These are phyloP conservation scores for Oryza glumipatula DNA, from an alignment of 176 grass and related monocot species.

Conservation along the genomic window DNA sequence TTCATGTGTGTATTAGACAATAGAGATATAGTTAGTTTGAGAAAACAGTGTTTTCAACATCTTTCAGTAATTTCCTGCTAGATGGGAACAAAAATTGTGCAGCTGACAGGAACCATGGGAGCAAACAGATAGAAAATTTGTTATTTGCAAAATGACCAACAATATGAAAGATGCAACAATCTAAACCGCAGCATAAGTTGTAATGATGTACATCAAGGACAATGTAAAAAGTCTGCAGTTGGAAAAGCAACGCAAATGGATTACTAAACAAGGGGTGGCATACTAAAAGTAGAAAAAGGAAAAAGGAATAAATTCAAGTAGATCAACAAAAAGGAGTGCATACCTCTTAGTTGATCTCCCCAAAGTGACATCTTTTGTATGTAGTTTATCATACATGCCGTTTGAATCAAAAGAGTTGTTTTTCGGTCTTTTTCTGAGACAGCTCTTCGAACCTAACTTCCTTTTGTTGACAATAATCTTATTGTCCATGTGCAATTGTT, in stretches of 20 bases:
- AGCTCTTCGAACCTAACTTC: slow-evolving; percentile 17
- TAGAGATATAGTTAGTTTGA: slow-evolving; percentile 16
- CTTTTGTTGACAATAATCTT: background rate
- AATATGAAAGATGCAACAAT: slow-evolving; percentile 5
- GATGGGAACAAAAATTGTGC: background rate
- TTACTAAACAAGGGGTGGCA: slow-evolving; percentile 6
- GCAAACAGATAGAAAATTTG: background rate
- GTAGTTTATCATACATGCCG: background rate
- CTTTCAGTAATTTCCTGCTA: background rate
- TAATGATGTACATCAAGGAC: slow-evolving; percentile 23
- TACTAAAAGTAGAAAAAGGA: background rate
- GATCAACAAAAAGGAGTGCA: slow-evolving; percentile 8
- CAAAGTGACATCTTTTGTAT: background rate
- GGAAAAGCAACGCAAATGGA: background rate
- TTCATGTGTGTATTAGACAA: background rate
- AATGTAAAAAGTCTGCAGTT: slow-evolving; percentile 10
- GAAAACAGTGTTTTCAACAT: background rate
- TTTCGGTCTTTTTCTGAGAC: slow-evolving; percentile 19
- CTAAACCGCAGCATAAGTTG: slow-evolving; percentile 9
- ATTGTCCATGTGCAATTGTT: background rate
- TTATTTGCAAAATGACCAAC: slow-evolving; percentile 6
- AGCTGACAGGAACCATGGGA: background rate
- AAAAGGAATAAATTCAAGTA: background rate
- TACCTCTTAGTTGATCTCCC: slow-evolving; percentile 27
- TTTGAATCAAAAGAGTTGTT: slow-evolving; percentile 16